A percentile compares a stretch with the other conserved stretches of the same genome.
phyloP scores from a whole-genome alignment of 2,329 filamentous ascomycete species.

The Paracorniculantispora psalliotae region DNA sequence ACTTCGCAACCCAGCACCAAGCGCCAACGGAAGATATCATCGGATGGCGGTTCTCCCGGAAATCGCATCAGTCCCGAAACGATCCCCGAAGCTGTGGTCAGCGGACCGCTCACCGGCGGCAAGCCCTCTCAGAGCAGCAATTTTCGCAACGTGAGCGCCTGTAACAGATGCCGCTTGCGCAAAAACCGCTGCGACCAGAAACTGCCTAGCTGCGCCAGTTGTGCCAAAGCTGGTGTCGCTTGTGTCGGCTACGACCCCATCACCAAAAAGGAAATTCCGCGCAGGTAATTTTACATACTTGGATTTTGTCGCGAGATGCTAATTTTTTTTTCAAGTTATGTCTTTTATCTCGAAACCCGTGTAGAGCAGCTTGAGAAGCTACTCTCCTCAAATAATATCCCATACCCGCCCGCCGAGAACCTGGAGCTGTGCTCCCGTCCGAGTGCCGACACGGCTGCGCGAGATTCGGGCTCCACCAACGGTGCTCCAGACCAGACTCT shows the following conservation, averaged over 20 bases:
- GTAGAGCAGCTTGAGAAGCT: constrained; percentile 78
- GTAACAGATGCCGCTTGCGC: constrained; percentile 83
- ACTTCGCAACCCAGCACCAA: constrained; percentile 47
- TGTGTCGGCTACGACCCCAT: constrained; percentile 97
- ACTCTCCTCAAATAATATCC: constrained; percentile 62
- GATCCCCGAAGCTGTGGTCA: constrained; percentile 22
- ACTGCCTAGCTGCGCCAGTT: constrained; percentile 83
- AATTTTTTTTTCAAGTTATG: constrained; percentile 58
- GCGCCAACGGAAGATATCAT: constrained; percentile 51
- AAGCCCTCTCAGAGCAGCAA: constrained; percentile 57
- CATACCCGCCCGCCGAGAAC: constrained; percentile 65
- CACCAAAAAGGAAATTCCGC: constrained; percentile 89
- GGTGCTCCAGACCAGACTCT: constrained; percentile 24
- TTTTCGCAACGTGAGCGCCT: constrained; percentile 88
- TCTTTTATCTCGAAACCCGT: constrained; percentile 88
- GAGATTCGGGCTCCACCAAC: constrained; percentile 22
- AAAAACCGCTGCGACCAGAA: constrained; percentile 96
- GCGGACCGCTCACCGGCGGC: constrained; percentile 25
- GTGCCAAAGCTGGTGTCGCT: constrained; percentile 84
- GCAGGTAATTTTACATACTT: constrained; percentile 61
- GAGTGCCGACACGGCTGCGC: constrained; percentile 27
- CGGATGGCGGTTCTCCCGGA: constrained; percentile 40
- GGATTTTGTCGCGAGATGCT: not conserved
- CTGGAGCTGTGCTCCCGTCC: constrained; percentile 61
- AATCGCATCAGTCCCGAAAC: constrained; percentile 26